Evolutionary conservation across 2,329 filamentous ascomycete genomes (phyloP).

Genomic region (Pyricularia grisea): DNA sequence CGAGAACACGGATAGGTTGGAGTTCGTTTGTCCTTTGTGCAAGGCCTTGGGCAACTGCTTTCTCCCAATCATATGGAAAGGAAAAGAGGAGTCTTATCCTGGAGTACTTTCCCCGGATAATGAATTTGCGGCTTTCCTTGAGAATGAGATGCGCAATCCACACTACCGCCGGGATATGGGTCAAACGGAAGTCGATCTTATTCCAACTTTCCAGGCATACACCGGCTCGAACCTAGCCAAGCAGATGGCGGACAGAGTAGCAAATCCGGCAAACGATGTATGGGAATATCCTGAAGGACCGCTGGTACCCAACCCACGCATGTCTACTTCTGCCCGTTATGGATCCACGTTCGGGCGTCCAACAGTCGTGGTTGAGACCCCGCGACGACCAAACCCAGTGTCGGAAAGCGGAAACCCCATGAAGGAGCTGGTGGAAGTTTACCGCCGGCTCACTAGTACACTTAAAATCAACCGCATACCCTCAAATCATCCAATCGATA

Average conservation of each 20-base stretch:
- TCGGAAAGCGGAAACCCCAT: constrained; percentile 18
- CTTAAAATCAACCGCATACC: constrained; percentile 44
- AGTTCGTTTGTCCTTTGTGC: constrained; percentile 94
- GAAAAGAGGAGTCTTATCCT: constrained; percentile 75
- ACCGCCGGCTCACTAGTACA: constrained; percentile 50
- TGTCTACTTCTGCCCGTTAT: constrained; percentile 1
- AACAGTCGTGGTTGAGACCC: not conserved
- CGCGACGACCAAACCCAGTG: not conserved
- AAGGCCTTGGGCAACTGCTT: constrained; percentile 95
- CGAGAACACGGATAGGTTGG: constrained; percentile 66
- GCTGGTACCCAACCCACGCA: constrained; percentile 3
- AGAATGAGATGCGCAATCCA: constrained; percentile 30
- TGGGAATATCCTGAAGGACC: constrained; percentile 28
- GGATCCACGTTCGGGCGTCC: constrained; percentile 5
- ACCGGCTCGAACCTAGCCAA: constrained; percentile 26
- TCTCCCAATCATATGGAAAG: constrained; percentile 90
- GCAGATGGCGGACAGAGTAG: constrained; percentile 28
- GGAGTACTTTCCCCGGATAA: constrained; percentile 52
- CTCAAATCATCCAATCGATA: constrained; percentile 23
- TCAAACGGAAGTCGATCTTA: constrained; percentile 14
- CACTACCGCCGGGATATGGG: constrained; percentile 6
- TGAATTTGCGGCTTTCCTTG: constrained; percentile 60
- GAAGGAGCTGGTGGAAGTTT: constrained; percentile 49
- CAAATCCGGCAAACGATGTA: constrained; percentile 24
- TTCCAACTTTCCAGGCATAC: constrained; percentile 28